Conservation (phyloP, 441 rosid genomes). For the Syzygium syzygioides region DNA sequence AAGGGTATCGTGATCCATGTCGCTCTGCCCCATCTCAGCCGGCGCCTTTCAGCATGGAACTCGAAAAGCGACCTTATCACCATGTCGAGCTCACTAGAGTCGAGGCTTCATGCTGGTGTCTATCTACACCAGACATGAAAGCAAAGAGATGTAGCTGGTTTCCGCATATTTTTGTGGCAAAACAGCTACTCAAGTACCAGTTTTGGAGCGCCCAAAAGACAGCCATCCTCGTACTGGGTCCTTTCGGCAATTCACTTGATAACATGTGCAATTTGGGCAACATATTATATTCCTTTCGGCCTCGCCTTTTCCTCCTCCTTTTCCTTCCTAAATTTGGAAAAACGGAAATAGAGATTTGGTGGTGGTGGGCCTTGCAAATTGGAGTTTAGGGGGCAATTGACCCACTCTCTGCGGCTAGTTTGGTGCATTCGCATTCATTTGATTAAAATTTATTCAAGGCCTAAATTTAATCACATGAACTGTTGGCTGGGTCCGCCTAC, state of each 20-base stretch:
- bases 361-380: neutral
- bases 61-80: neutral
- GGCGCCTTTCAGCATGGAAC: neutral
- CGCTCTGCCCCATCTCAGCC: neutral
- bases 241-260: neutral
- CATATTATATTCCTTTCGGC: neutral
- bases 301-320: neutral
- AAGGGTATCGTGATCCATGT: neutral
- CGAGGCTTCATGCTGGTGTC: neutral
- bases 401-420: neutral
- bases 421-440: neutral
- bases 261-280: neutral
- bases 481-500: no score
- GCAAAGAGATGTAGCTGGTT: neutral
- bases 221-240: neutral
- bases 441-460: neutral
- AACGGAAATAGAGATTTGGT: neutral
- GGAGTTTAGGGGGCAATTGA: neutral
- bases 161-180: neutral
- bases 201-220: neutral
- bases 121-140: neutral
- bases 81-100: neutral
- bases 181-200: neutral
- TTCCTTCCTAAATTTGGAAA: no score
- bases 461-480: neutral